A percentile compares a stretch with the other conserved stretches of the same genome.
Evolutionary conservation across 129 eudicot genomes (phyloP).

Genomic region (Silybum marianum): DNA sequence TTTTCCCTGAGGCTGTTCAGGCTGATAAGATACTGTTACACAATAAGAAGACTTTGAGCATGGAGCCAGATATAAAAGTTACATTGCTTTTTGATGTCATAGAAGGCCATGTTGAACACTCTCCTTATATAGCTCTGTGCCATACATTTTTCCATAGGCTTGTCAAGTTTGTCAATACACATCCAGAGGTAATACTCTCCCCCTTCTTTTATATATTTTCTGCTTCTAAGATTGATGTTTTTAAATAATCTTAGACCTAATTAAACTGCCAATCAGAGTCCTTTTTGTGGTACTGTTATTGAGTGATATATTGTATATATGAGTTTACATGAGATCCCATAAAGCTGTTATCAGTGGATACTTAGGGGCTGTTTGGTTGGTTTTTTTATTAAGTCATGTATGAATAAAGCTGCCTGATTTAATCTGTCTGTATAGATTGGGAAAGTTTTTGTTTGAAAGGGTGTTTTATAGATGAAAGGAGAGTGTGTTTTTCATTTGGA

Average conservation of each 20-base stretch:
- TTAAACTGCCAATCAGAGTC: background rate
- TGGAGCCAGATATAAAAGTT: conserved; percentile 64
- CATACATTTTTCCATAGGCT: conserved; percentile 54
- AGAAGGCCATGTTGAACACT: conserved; percentile 54
- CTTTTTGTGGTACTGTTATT: background rate
- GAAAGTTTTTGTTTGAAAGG: too few relatives aligned
- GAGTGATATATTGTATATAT: background rate
- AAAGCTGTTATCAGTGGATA: background rate
- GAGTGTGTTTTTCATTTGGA: too few relatives aligned
- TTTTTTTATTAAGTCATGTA: too few relatives aligned
- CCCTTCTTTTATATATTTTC: background rate
- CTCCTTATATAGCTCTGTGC: conserved; percentile 52
- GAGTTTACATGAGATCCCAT: background rate
- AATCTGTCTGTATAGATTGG: too few relatives aligned
- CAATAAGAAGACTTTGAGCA: conserved; percentile 59
- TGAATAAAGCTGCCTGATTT: too few relatives aligned
- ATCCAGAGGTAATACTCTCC: conserved; percentile 49
- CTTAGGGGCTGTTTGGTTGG: too few relatives aligned
- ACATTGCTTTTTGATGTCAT: conserved; percentile 53
- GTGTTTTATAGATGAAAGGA: too few relatives aligned
- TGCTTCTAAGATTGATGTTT: background rate
- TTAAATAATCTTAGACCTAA: background rate
- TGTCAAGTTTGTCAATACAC: conserved; percentile 34
- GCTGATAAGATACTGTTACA: conserved; percentile 57
- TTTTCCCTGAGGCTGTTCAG: conserved; percentile 83